phyloP scores from a whole-genome alignment of 2,329 filamentous ascomycete genomes.

The Phoma sp. region DNA sequence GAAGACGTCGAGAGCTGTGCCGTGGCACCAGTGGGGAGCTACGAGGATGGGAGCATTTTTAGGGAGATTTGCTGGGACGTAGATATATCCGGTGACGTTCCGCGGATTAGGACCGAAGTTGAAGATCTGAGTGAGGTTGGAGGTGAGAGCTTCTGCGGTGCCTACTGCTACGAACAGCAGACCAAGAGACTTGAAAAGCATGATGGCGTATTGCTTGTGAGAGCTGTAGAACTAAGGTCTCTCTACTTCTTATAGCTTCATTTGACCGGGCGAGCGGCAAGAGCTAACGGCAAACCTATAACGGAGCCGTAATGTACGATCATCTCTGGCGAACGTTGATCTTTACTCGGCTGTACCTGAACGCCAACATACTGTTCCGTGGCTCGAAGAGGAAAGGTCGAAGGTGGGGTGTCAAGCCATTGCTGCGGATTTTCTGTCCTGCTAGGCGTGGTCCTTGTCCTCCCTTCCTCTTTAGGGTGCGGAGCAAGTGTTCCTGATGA shows the following conservation, averaged over 20 bases:
- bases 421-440: background rate
- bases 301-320: background rate
- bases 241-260: constrained; percentile 7
- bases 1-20: constrained; percentile 40
- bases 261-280: constrained; percentile 6
- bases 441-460: background rate
- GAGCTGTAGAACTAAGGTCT: background rate
- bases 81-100: constrained; percentile 44
- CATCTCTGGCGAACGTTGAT: background rate
- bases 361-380: background rate
- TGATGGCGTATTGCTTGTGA: background rate
- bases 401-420: constrained; percentile 1
- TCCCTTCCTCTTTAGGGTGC: constrained; percentile 4
- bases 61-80: constrained; percentile 39
- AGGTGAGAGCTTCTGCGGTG: constrained; percentile 32
- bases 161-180: constrained; percentile 23
- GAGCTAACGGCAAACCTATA: background rate
- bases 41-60: constrained; percentile 41
- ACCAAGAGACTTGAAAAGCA: constrained; percentile 9
- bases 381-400: background rate
- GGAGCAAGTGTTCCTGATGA: constrained; percentile 14
- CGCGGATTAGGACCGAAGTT: constrained; percentile 43
- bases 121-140: constrained; percentile 35
- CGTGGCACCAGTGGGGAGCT: constrained; percentile 44
- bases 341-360: constrained; percentile 1